A percentile compares a stretch with the other conserved stretches of the same genome.
Evolutionary conservation across 2,329 filamentous ascomycete species (phyloP).

Genomic region (Akanthomyces uredinophilus): DNA sequence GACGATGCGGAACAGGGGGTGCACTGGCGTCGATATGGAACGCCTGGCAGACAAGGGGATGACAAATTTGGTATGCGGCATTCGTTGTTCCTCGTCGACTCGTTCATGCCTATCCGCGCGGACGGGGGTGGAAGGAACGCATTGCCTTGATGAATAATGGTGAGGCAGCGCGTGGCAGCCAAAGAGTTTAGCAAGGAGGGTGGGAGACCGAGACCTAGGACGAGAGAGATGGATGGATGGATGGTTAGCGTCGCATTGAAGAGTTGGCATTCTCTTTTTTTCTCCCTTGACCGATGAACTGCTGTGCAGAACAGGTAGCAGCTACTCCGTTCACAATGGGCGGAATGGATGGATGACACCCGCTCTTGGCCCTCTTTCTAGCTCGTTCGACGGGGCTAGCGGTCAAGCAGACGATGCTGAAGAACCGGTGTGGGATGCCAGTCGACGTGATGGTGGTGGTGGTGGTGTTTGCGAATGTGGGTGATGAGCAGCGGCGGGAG

Average conservation of each 20-base stretch:
- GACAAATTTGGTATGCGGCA: background rate
- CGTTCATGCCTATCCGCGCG: background rate
- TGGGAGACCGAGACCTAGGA: background rate
- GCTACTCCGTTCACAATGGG: background rate
- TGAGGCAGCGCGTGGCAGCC: background rate
- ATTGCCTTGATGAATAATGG: background rate
- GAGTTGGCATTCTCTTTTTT: slow-evolving; percentile 1
- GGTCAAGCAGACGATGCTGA: slow-evolving; percentile 8
- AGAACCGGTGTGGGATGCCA: slow-evolving; percentile 12
- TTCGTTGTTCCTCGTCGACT: background rate
- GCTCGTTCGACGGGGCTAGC: background rate
- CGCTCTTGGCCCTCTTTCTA: background rate
- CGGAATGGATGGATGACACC: background rate
- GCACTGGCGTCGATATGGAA: background rate
- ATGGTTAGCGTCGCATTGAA: slow-evolving; percentile 7
- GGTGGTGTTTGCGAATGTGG: slow-evolving; percentile 1
- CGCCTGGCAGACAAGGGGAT: background rate
- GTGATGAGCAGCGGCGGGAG: background rate
- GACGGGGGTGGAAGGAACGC: background rate
- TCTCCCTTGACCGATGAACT: slow-evolving; percentile 14
- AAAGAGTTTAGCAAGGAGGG: background rate
- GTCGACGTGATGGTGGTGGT: background rate
- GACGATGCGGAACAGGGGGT: background rate
- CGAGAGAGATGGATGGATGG: background rate
- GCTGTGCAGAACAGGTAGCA: background rate